A percentile compares a stretch with the other conserved stretches of the same genome.
These are phyloP conservation scores for Imleria badia DNA, from an alignment of 768 basidiomycete species.

Conservation along the genomic window DNA sequence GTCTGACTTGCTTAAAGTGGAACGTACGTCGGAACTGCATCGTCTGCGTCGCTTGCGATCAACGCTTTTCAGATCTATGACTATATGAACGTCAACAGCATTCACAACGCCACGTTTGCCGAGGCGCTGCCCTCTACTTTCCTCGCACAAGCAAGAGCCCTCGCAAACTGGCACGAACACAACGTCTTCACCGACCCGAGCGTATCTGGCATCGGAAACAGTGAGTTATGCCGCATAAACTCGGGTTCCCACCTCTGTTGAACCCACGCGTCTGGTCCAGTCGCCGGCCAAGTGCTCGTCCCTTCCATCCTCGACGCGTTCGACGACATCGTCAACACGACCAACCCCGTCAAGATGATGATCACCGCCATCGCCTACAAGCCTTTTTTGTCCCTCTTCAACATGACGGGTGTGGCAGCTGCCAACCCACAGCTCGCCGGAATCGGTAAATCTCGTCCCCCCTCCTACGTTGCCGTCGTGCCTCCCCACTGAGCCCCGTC, in stretches of 20 bases:
- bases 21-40: constrained; percentile 36
- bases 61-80: constrained; percentile 52
- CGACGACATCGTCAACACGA: constrained; percentile 46
- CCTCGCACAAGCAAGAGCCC: constrained; percentile 53
- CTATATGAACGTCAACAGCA: constrained; percentile 70
- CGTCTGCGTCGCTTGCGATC: not conserved
- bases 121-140: constrained; percentile 45
- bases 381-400: constrained; percentile 75
- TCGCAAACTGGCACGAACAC: constrained; percentile 76
- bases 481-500: not conserved
- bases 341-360: constrained; percentile 54
- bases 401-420: constrained; percentile 62
- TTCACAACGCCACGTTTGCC: constrained; percentile 61
- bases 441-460: constrained; percentile 43
- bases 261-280: constrained; percentile 32
- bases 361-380: constrained; percentile 71
- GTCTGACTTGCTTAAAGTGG: constrained; percentile 35
- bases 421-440: constrained; percentile 53
- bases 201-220: constrained; percentile 64
- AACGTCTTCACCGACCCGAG: constrained; percentile 56
- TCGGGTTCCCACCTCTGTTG: not conserved
- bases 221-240: constrained; percentile 32
- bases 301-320: constrained; percentile 60
- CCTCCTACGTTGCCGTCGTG: not conserved
- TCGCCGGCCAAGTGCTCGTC: constrained; percentile 64